These are phyloP conservation scores for Paxillus involutus DNA, from an alignment of 768 basidiomycete genomes.

Conservation along the genomic window DNA sequence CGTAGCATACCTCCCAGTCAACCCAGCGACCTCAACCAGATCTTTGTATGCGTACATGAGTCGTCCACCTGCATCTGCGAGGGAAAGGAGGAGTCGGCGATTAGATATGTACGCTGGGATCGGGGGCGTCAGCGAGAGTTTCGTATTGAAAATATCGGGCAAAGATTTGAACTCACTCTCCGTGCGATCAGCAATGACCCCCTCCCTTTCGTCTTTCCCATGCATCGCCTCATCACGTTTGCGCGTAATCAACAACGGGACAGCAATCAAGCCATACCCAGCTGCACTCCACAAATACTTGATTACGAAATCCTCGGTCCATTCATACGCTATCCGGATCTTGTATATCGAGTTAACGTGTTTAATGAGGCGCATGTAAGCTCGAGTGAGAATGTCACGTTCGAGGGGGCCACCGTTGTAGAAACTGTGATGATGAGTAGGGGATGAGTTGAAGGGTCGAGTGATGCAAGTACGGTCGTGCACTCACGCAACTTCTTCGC, in stretches of 20 bases:
- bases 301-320: conserved; percentile 97
- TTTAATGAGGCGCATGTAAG: conserved; percentile 78
- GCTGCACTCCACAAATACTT: conserved; percentile 95
- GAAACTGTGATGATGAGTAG: conserved; percentile 50
- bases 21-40: conserved; percentile 89
- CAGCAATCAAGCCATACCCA: conserved; percentile 88
- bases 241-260: conserved; percentile 80
- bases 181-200: conserved; percentile 47
- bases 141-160: background rate
- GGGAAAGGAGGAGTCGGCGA: conserved; percentile 82
- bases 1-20: conserved; percentile 55
- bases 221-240: conserved; percentile 14
- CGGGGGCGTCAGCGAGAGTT: background rate
- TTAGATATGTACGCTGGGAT: conserved; percentile 85
- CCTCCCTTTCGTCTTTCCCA: conserved; percentile 15
- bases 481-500: conserved; percentile 89
- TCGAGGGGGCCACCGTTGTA: conserved; percentile 89
- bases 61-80: conserved; percentile 95
- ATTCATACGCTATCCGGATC: conserved; percentile 90
- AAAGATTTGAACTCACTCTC: conserved; percentile 37
- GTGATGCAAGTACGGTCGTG: background rate
- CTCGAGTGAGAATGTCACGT: conserved; percentile 72
- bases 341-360: conserved; percentile 94
- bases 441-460: too few species aligned
- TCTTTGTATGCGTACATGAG: conserved; percentile 98